These are phyloP conservation scores for Russula earlei DNA, from an alignment of 768 basidiomycete species.

Conservation along the genomic window DNA sequence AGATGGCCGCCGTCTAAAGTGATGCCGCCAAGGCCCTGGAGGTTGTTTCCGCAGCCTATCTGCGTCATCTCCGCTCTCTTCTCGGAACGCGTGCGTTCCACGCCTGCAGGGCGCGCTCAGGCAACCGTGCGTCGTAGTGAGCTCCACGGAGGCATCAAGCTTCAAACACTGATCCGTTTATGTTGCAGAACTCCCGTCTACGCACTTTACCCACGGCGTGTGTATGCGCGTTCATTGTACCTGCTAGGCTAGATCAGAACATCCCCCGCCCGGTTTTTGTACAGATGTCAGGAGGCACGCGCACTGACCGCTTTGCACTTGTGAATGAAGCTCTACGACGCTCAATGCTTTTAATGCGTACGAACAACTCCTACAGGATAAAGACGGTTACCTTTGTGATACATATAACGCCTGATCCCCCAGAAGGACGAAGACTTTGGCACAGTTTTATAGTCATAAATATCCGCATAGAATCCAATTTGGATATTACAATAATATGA, in stretches of 20 bases:
- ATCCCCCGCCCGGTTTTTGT: not conserved
- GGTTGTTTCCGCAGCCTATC: conserved; percentile 13
- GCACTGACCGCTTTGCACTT: not conserved
- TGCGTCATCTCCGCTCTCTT: conserved; percentile 18
- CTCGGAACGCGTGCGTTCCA: conserved; percentile 4
- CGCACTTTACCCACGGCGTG: not conserved
- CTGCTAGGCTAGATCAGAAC: not conserved
- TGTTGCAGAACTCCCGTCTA: not conserved
- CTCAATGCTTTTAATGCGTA: not conserved
- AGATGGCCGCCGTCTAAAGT: not conserved
- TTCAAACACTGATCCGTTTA: not conserved
- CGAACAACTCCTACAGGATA: not conserved
- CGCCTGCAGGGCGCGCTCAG: conserved; percentile 11
- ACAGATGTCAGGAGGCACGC: not conserved
- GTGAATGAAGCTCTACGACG: not conserved
- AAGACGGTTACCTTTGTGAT: not conserved
- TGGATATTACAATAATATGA: too few relatives aligned
- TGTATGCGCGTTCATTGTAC: not conserved
- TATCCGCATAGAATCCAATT: too few relatives aligned
- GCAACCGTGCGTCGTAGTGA: conserved; percentile 2
- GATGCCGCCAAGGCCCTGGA: conserved; percentile 12
- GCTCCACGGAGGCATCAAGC: not conserved
- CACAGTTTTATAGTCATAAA: too few relatives aligned
- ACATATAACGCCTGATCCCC: too few relatives aligned
- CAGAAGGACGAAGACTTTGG: too few relatives aligned